phyloP scores from a whole-genome alignment of 2,329 filamentous ascomycete species.

The Pezicula neosporulosa region DNA sequence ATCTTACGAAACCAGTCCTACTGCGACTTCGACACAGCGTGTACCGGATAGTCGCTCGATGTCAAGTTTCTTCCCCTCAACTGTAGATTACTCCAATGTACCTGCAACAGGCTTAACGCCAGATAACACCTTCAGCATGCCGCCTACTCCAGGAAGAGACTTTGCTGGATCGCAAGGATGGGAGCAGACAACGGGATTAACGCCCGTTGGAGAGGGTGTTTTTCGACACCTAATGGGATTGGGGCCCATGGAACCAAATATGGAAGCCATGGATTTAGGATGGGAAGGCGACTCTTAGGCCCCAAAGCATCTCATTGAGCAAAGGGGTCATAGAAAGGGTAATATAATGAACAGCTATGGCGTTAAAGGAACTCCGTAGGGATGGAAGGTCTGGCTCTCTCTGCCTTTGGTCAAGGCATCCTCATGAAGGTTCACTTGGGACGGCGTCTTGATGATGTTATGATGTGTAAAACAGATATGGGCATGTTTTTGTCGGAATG shows the following conservation, averaged over 20 bases:
- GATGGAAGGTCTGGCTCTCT: neutral
- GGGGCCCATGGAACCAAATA: conserved; percentile 53
- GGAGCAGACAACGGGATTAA: conserved; percentile 45
- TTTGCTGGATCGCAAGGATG: conserved; percentile 40
- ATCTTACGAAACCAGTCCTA: conserved; percentile 52
- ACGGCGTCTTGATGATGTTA: too few relatives aligned
- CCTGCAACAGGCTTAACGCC: conserved; percentile 17
- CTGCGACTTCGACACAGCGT: conserved; percentile 40
- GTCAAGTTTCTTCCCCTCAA: conserved; percentile 22
- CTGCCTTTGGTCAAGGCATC: neutral
- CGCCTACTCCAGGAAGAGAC: conserved; percentile 33
- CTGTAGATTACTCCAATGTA: conserved; percentile 17
- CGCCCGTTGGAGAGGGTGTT: conserved; percentile 54
- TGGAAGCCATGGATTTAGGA: conserved; percentile 42
- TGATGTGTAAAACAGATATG: too few relatives aligned
- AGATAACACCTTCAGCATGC: conserved; percentile 35
- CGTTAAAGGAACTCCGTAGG: neutral
- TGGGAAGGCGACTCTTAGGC: conserved; percentile 35
- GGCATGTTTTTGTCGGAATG: too few relatives aligned
- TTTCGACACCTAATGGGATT: conserved; percentile 55
- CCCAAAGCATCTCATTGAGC: neutral
- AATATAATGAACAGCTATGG: neutral
- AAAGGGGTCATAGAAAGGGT: too few relatives aligned
- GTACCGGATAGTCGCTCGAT: conserved; percentile 31
- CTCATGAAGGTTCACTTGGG: too few relatives aligned